Evolutionary conservation across 2,329 filamentous ascomycete genomes (phyloP), one percentile per base, ranked within the genome.

Genomic region (Mollisiaceae sp.): DNA sequence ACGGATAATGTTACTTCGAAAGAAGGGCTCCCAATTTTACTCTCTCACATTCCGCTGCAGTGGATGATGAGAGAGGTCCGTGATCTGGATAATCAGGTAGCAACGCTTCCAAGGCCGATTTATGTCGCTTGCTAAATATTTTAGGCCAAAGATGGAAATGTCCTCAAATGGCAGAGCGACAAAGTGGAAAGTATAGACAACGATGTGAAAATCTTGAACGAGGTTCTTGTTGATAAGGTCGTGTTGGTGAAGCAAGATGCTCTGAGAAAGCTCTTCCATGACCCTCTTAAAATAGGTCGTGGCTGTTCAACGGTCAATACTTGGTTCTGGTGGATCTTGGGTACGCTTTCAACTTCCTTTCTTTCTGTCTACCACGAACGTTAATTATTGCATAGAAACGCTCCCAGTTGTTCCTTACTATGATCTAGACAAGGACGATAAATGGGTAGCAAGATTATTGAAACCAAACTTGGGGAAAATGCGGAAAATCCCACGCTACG

Each of bases 41-140:
- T 64, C 3, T 64, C 62, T 8, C 56, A 64, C 12, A 64, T 59
- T 39, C 32, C 62, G 0, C 47, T 64, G 2, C 54, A 20, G 35
- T 64, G 62, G 62, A 64, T 64, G 62, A 32, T 64, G 9, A 43
- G 59, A 59, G 61, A 63, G 32, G 55, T 63, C 1, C 45, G 47
- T 8, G n/a, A 41, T 1, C 45, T 64, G 45, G 60, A 4, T 27
- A 22, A 27, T 41, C 6, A 22, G n/a, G 20, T 20, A 38, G 39
- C 4, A 20, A 1, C 38, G 38, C 8, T 12, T 41, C 4, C 38
- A 41, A n/a, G n/a, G 38, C 12, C 4, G 38, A 41, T 14, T 41
- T 9, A 41, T 41, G 12, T 9, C 15, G 4, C 38, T 12, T 41
- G 38, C 12, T 14, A 41, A 41, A 41, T 32, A 32, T 32, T 32